Conservation (phyloP, 208 protist species). For the Borovskyia barvae region DNA sequence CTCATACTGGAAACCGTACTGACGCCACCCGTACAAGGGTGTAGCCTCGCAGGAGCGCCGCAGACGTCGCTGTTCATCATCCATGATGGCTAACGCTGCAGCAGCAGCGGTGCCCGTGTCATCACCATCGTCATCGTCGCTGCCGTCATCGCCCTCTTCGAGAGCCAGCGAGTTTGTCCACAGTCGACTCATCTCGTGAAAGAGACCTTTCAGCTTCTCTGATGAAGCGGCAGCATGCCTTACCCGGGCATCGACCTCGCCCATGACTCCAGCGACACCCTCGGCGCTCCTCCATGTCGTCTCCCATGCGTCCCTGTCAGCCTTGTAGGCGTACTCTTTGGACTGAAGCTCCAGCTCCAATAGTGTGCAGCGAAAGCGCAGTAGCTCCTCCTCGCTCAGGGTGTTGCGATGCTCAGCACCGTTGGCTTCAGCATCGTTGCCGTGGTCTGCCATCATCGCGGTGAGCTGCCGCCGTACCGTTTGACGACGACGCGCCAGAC, state of each 20-base stretch:
- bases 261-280: slow-evolving; percentile 2
- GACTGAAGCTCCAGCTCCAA: slow-evolving; percentile 19
- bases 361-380: slow-evolving; percentile 9
- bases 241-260: slow-evolving; percentile 20
- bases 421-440: background rate
- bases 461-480: background rate
- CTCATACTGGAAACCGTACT: too few species aligned
- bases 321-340: slow-evolving; percentile 5
- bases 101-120: background rate
- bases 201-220: slow-evolving; percentile 1
- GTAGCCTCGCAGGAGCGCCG: background rate
- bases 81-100: background rate
- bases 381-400: slow-evolving; percentile 4
- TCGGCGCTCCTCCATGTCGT: slow-evolving; percentile 1
- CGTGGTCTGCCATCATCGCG: background rate
- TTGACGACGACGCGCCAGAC: slow-evolving; percentile 2
- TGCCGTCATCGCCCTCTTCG: slow-evolving; percentile 2
- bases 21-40: background rate
- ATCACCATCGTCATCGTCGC: background rate
- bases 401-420: background rate
- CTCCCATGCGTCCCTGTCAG: slow-evolving; percentile 14
- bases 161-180: slow-evolving; percentile 15
- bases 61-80: background rate
- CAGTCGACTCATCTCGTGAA: slow-evolving; percentile 21
- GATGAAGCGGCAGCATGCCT: slow-evolving; percentile 3